Evolutionary conservation across 352 stramenopile genomes (phyloP).

Genomic region (Globisporangium cylindrosporum): DNA sequence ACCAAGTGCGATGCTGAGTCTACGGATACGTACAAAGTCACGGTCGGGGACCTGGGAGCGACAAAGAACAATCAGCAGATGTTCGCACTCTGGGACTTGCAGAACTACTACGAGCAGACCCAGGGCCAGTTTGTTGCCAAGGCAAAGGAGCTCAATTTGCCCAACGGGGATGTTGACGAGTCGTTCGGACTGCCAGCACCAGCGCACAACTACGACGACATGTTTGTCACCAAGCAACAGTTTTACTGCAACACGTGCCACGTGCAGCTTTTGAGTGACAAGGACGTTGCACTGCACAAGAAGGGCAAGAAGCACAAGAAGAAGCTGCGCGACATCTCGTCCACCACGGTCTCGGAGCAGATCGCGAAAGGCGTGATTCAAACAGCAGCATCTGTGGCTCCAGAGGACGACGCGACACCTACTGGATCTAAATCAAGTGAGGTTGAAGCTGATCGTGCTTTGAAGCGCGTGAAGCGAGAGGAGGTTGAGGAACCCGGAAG

Average conservation of each 20-base stretch:
- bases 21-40: constrained; percentile 31
- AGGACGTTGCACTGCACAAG: constrained; percentile 68
- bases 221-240: constrained; percentile 39
- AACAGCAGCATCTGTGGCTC: not conserved
- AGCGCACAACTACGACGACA: constrained; percentile 39
- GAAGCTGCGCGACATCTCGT: constrained; percentile 45
- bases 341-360: constrained; percentile 51
- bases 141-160: constrained; percentile 31
- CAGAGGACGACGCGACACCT: not conserved
- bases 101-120: constrained; percentile 53
- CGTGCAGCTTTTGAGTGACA: constrained; percentile 67
- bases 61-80: constrained; percentile 69
- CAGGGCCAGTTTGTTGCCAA: constrained; percentile 50
- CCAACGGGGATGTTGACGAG: constrained; percentile 33
- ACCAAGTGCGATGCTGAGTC: constrained; percentile 39
- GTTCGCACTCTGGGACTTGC: constrained; percentile 68
- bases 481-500: not conserved
- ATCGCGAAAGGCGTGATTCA: constrained; percentile 28
- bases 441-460: not conserved
- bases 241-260: constrained; percentile 72
- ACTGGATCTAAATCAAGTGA: not conserved
- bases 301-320: constrained; percentile 87
- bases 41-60: constrained; percentile 51
- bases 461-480: constrained; percentile 31
- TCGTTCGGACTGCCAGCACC: constrained; percentile 14